Base-by-base conservation (phyloP, 2,329 filamentous ascomycete species). In the Aureobasidium sp. region DNA sequence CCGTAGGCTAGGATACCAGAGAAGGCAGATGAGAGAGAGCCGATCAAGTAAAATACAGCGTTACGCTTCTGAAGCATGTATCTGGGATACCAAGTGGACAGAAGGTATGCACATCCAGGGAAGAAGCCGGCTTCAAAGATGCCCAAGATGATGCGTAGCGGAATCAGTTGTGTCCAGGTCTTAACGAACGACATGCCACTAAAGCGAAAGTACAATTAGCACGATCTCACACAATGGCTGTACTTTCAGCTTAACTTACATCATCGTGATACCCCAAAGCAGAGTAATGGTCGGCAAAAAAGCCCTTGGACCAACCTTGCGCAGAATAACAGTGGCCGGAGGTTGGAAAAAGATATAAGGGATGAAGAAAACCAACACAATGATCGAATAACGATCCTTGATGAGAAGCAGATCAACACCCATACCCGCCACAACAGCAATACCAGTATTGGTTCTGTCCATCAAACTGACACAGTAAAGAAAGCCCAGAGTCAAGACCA, bases 341-440 rank as follows among this genome's bases (percentile, higher is more conserved):
- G 87, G 84, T 69, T 91, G 87, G 64, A 90, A 87, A 55, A 89
- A 58, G 64, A 87, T 81, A 71, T 91, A 91, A 30, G 86, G 82
- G 66, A 89, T 79, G 77, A 90, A 91, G 77, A 91, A 91, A 68
- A 90, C 79, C 39, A 90, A 77, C 3, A 87, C 87, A 62, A 87
- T 80, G 27, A 70, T 70, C 7, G 65, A 68, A 65, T 71, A 72
- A 25, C 71, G 67, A 65, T 32, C 68, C 67, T 36, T 68, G 41
- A 47, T 68, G 30, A 73, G 66, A 47, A 67, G 62, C 11, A 74
- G 63, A 60, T 74, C 72, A 29, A 69, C 67, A 15, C 65, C 65
- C 71, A 74, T 73, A 29, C 72, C 72, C 30, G 70, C 72, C 8
- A 74, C 69, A 42, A 67, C 69, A 41, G 72, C 72, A 45, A 73